These are phyloP conservation scores for Heliocybe sulcata DNA, from an alignment of 1,284 basidiomycete species.

Conservation along the genomic window DNA sequence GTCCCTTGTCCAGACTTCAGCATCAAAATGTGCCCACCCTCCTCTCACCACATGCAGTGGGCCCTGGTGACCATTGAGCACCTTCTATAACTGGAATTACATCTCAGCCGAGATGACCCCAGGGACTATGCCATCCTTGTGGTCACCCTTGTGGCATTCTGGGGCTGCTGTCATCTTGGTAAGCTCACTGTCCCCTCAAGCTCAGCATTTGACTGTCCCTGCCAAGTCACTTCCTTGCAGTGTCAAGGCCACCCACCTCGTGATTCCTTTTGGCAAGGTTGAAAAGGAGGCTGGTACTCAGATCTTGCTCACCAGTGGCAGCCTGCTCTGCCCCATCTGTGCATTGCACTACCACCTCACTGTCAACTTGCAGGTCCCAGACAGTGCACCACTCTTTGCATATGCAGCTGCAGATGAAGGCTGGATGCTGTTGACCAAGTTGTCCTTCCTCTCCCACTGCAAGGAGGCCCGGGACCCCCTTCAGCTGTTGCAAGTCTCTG, in stretches of 20 bases:
- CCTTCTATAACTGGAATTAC: conserved; percentile 9
- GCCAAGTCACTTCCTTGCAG: conserved; percentile 2
- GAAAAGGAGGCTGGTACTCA: conserved; percentile 15
- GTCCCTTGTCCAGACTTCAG: too few species aligned
- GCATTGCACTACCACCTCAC: conserved; percentile 17
- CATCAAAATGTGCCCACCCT: too few species aligned
- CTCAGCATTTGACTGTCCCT: conserved; percentile 9
- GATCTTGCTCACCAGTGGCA: conserved; percentile 13
- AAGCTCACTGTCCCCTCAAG: conserved; percentile 14
- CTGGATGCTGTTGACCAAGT: too few species aligned
- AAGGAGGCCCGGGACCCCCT: too few species aligned
- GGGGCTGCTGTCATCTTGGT: conserved; percentile 19
- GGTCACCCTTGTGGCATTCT: conserved; percentile 16
- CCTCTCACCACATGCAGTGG: not conserved
- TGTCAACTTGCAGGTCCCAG: conserved; percentile 9
- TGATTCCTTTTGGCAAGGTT: conserved; percentile 25
- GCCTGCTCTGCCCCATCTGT: conserved; percentile 16
- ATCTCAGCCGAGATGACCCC: conserved; percentile 11
- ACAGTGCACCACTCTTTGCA: too few species aligned
- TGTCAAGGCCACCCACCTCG: conserved; percentile 6
- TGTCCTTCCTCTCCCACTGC: too few species aligned
- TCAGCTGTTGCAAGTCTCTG: too few species aligned
- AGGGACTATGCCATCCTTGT: conserved; percentile 19
- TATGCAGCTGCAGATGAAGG: too few species aligned
- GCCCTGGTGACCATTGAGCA: conserved; percentile 18